A percentile compares a stretch with the other conserved stretches of the same genome.
These are phyloP conservation scores for Trichophyton benhamiae DNA, from an alignment of 2,329 filamentous ascomycete species.

Conservation along the genomic window DNA sequence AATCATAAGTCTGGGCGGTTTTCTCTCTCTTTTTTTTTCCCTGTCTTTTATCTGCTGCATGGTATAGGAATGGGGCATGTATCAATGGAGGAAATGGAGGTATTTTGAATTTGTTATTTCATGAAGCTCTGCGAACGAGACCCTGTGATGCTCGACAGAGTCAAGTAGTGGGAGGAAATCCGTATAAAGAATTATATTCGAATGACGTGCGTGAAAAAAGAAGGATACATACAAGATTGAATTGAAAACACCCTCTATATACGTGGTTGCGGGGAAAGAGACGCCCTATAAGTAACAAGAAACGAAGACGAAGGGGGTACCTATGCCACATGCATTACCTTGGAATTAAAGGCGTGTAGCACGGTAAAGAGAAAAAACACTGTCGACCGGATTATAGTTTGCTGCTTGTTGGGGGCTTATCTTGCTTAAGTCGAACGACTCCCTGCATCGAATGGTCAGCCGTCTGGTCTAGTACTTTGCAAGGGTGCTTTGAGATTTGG, in stretches of 20 bases:
- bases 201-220: background rate
- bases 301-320: background rate
- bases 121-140: background rate
- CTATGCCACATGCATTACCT: background rate
- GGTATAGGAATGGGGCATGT: background rate
- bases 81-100: background rate
- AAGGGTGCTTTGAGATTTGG: background rate
- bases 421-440: slow-evolving; percentile 36
- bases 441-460: slow-evolving; percentile 22
- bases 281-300: background rate
- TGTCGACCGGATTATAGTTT: slow-evolving; percentile 12
- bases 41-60: background rate
- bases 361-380: background rate
- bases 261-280: background rate
- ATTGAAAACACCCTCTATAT: background rate
- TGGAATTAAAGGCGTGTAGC: slow-evolving; percentile 2
- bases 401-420: slow-evolving; percentile 17
- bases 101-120: background rate
- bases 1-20: background rate
- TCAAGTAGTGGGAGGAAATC: background rate
- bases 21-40: background rate
- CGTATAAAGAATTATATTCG: background rate
- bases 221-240: background rate
- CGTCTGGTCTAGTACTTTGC: background rate
- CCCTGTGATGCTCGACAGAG: background rate